A percentile compares a stretch with the other conserved stretches of the same genome.
These are phyloP conservation scores for Colletotrichum nymphaeae DNA, from an alignment of 2,329 filamentous ascomycete genomes.

Conservation along the genomic window DNA sequence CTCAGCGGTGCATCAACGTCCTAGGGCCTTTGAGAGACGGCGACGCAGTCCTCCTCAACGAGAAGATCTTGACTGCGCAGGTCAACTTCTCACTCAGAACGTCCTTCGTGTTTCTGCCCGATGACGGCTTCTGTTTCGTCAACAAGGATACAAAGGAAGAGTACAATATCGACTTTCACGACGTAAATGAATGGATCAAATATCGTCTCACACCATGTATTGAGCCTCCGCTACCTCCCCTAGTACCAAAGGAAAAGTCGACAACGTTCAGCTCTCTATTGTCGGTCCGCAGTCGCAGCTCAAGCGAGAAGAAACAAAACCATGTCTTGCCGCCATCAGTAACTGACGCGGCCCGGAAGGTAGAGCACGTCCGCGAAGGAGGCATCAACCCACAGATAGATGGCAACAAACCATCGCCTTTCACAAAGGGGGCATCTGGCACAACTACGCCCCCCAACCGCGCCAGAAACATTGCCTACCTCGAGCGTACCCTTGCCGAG, in stretches of 20 bases:
- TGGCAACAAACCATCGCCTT: conserved; percentile 39
- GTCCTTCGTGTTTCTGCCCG: conserved; percentile 85
- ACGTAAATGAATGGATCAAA: conserved; percentile 82
- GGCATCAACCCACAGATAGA: conserved; percentile 61
- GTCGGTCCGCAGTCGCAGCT: conserved; percentile 58
- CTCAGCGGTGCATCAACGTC: conserved; percentile 90
- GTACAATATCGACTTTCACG: conserved; percentile 87
- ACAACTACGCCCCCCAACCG: conserved; percentile 59
- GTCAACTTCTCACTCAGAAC: conserved; percentile 94
- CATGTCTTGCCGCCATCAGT: conserved; percentile 36
- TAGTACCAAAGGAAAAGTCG: conserved; percentile 51
- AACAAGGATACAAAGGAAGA: conserved; percentile 84
- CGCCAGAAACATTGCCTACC: conserved; percentile 69
- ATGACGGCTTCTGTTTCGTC: conserved; percentile 89
- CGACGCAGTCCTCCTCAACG: conserved; percentile 91
- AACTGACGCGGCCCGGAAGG: conserved; percentile 42
- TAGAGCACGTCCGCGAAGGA: conserved; percentile 48
- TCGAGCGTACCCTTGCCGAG: conserved; percentile 78
- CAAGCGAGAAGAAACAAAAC: conserved; percentile 46
- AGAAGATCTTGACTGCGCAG: conserved; percentile 88
- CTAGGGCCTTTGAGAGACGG: conserved; percentile 90
- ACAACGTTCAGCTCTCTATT: conserved; percentile 58
- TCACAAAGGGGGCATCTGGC: conserved; percentile 41
- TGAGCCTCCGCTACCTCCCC: conserved; percentile 71
- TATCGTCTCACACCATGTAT: conserved; percentile 84